Evolutionary conservation across 495 filamentous ascomycete genomes (phyloP).

Genomic region (Baudoinia panamericana): DNA sequence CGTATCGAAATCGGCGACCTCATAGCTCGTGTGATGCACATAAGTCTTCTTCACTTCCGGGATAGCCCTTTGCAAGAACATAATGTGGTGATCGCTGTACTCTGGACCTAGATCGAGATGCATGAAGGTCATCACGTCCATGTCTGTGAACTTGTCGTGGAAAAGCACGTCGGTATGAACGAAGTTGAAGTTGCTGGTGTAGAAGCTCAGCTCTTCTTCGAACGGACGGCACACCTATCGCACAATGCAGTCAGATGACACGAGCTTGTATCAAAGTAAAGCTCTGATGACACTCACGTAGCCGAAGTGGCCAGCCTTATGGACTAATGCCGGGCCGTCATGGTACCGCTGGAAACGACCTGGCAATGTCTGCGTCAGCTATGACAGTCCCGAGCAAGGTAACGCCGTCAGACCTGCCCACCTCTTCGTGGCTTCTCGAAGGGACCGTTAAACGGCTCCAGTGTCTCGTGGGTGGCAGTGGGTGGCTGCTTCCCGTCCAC

Average conservation of each 20-base stretch:
- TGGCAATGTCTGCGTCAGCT: no score
- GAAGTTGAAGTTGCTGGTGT: slow-evolving; percentile 1
- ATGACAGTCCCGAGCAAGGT: no score
- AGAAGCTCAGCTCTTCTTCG: no score
- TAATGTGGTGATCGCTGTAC: slow-evolving; percentile 2
- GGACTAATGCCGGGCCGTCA: background rate
- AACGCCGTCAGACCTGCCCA: no score
- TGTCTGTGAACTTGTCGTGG: background rate
- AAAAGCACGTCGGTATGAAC: background rate
- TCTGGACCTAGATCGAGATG: background rate
- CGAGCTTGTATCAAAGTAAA: no score
- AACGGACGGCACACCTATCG: no score
- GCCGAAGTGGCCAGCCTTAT: slow-evolving; percentile 4
- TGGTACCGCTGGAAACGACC: no score
- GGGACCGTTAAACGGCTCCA: background rate
- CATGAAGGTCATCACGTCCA: background rate
- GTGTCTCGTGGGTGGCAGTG: no score
- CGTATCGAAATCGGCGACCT: slow-evolving; percentile 56
- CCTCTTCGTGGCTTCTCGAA: background rate
- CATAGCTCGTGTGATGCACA: slow-evolving; percentile 18
- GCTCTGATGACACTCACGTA: no score
- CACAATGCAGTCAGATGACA: no score
- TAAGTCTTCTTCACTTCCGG: background rate
- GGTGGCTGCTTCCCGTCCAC: no score
- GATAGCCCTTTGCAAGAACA: no score